Evolutionary conservation across 1,139 yeast species (phyloP).

Genomic region (Hyphopichia fennica): DNA sequence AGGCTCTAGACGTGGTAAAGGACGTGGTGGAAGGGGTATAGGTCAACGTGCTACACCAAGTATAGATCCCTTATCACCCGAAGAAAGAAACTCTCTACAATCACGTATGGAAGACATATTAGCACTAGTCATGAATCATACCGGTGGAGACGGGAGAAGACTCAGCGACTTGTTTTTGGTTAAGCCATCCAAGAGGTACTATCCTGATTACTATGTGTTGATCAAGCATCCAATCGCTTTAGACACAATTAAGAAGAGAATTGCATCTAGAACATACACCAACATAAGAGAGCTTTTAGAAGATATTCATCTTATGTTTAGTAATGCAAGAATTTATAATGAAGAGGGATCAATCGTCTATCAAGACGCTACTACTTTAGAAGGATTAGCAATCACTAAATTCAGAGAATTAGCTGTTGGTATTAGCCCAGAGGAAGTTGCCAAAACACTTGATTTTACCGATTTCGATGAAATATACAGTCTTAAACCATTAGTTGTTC

Average conservation of each 20-base stretch:
- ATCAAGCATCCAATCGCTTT: conserved; percentile 83
- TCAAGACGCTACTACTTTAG: conserved; percentile 71
- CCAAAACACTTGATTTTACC: conserved; percentile 41
- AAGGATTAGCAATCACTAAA: conserved; percentile 43
- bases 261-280: conserved; percentile 53
- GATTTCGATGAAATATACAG: conserved; percentile 50
- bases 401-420: conserved; percentile 27
- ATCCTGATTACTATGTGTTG: conserved; percentile 85
- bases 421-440: conserved; percentile 25
- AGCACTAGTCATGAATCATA: conserved; percentile 42
- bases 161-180: conserved; percentile 64
- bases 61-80: conserved; percentile 39
- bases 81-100: conserved; percentile 44
- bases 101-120: conserved; percentile 42
- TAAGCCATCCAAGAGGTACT: conserved; percentile 68
- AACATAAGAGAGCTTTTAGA: conserved; percentile 61
- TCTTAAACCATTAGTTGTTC: conserved; percentile 38
- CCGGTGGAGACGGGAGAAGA: conserved; percentile 41
- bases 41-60: conserved; percentile 37
- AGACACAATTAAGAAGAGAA: conserved; percentile 62
- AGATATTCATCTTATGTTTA: conserved; percentile 75
- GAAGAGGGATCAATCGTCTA: conserved; percentile 86
- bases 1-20: conserved; percentile 23
- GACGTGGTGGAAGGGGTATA: conserved; percentile 20
- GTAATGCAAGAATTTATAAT: conserved; percentile 83